Base-by-base conservation (phyloP, 306 rosid species). In the Fagus sylvatica region DNA sequence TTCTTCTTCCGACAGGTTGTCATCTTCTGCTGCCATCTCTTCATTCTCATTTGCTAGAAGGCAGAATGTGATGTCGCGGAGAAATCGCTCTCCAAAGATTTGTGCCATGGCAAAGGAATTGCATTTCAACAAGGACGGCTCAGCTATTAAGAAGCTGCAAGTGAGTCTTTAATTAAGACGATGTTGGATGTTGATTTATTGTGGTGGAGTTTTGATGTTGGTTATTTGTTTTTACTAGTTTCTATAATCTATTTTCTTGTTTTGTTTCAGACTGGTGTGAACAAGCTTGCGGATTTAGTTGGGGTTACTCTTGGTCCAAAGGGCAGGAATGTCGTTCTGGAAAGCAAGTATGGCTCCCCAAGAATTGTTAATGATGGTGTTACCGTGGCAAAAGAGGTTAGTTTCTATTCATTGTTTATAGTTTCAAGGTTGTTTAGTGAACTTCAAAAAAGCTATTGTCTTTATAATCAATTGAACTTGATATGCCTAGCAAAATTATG, bases 301-400 rank as follows among this genome's bases (percentile, higher is more conserved):
- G 99, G 99, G 6, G 99, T 96, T 67, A 96, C 99, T 0, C 99
- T 96, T 78, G 99, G 99, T 46, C 99, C 99, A 2, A 96, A 93
- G 83, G 99, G 99, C 46, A 91, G 99, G 83, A 96, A 96, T 83
- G 99, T 96, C 66, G 99, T 96, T 48, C 76, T 96, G 2, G 99
- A 96, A 75, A 96, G 99, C 93, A 96, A 96, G 81, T 96, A 96
- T 76, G 99, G 99, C 69, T 96, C 99, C 30, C 99, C 99, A 28
- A 96, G 86, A 74, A 96, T 96, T 78, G 99, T 96, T 40, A 96
- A 96, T 37, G 99, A 96, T 73, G 99, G 99, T 80, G 99, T 96
- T 11, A 96, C 99, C 1, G 99, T 96, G 5, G 99, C 99, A 0
- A 96, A 73, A 83, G 99, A 96, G 99, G 99, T 95, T 37, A 42